Evolutionary conservation across 2,329 filamentous ascomycete genomes (phyloP).

Genomic region (Epichloe coenophiala): DNA sequence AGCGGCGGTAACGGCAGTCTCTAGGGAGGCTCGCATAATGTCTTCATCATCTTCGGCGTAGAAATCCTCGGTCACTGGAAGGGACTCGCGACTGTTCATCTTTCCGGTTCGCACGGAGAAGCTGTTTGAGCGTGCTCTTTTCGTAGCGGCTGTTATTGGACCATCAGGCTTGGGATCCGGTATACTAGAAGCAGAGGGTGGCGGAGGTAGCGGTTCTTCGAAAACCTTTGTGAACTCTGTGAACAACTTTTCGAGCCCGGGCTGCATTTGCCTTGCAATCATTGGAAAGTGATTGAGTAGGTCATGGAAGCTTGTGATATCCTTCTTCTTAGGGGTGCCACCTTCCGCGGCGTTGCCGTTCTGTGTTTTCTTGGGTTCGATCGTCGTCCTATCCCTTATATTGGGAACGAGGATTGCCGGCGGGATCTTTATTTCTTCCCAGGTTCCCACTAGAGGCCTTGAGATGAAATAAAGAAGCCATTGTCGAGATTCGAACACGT

Average conservation of each 20-base stretch:
- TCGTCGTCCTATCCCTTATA: slow-evolving; percentile 24
- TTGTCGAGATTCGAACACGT: slow-evolving; percentile 77
- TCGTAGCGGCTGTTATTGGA: slow-evolving; percentile 40
- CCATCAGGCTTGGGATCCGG: slow-evolving; percentile 45
- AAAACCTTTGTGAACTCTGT: slow-evolving; percentile 78
- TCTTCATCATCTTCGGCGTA: slow-evolving; percentile 86
- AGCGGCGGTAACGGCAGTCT: slow-evolving; percentile 82
- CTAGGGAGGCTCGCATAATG: slow-evolving; percentile 74
- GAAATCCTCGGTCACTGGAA: slow-evolving; percentile 47
- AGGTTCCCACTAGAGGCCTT: slow-evolving; percentile 68
- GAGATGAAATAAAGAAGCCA: slow-evolving; percentile 98
- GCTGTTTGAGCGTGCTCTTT: slow-evolving; percentile 40
- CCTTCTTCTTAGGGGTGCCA: slow-evolving; percentile 55
- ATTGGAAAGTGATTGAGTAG: slow-evolving; percentile 84
- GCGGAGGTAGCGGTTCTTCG: slow-evolving; percentile 69
- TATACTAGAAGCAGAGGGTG: slow-evolving; percentile 47
- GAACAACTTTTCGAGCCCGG: slow-evolving; percentile 78
- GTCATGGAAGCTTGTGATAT: slow-evolving; percentile 82
- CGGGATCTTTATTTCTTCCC: slow-evolving; percentile 60
- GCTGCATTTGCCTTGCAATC: slow-evolving; percentile 93
- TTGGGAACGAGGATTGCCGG: slow-evolving; percentile 46
- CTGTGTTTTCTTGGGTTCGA: slow-evolving; percentile 22
- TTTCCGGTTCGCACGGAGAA: slow-evolving; percentile 21
- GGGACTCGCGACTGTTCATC: slow-evolving; percentile 17
- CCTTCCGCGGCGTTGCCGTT: slow-evolving; percentile 29